Evolutionary conservation across 2,329 filamentous ascomycete genomes (phyloP), one percentile per base, ranked within the genome.

Genomic region (Chaetomium strumarium): DNA sequence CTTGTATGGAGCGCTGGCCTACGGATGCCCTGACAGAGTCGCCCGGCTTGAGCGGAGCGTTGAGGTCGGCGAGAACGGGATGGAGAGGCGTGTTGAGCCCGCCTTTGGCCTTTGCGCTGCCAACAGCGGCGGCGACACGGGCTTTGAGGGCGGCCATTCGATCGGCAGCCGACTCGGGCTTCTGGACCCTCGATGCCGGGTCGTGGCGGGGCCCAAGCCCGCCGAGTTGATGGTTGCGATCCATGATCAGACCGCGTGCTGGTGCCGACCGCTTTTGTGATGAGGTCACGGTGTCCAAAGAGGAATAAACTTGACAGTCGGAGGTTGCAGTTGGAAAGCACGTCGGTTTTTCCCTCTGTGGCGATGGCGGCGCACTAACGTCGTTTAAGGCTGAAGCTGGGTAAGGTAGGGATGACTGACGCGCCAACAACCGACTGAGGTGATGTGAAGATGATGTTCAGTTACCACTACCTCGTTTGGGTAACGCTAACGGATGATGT

Each of bases 121-220:
- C 80, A 43, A 88, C 85, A 49, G 88, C 87, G 46, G 87, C 87
- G 44, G 86, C 86, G 12, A 93, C 86, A 61, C 88, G 80, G 20
- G 88, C 88, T 68, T 86, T 91, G 65, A 95, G 78, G 40, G 86
- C 85, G 44, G 88, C 89, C 59, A 92, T 75, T 58, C 81, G 76
- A 69, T 89, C 77, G 64, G 84, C 76, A 58, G 80, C 74, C 16
- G 79, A 76, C 58, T 81, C 73, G 43, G 76, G 62, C 62, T 83
- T 77, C 64, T 80, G 75, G 31, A 84, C 69, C 55, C 79, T 73
- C 20, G 76, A 78, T 5, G 74, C 67, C 39, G 69, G 64, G 68
- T 84, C 80, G 61, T 77, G 76, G 43, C 76, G 77, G 53, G 79
- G 78, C 29, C 74, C 77, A n/a, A 83, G 72, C 51, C 78, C 75